These are phyloP conservation scores for Coix lacrymajobi DNA, from an alignment of 176 grass and related monocot genomes.

Conservation along the genomic window DNA sequence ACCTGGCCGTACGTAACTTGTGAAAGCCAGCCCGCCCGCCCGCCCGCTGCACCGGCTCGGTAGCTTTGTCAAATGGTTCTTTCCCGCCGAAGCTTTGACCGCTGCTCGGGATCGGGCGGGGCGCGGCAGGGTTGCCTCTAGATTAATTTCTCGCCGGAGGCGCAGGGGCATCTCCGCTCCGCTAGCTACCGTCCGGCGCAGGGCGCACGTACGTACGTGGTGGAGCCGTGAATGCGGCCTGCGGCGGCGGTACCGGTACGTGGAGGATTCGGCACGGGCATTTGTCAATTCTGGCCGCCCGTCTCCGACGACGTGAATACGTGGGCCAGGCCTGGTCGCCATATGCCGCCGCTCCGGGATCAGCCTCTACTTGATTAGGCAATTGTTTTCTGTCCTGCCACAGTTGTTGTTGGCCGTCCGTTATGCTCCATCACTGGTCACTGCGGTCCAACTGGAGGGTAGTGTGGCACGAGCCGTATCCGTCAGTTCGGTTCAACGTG, in stretches of 20 bases:
- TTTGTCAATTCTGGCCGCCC: background rate
- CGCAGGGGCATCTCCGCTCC: background rate
- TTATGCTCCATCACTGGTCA: background rate
- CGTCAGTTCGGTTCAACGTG: background rate
- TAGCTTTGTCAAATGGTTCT: background rate
- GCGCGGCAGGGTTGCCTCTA: background rate
- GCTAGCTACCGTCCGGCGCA: background rate
- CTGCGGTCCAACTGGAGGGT: background rate
- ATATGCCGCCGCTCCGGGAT: too few species aligned
- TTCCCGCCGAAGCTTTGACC: background rate
- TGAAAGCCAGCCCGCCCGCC: background rate
- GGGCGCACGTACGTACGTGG: too few species aligned
- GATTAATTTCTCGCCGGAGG: background rate
- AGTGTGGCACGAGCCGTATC: background rate
- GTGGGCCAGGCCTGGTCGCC: background rate
- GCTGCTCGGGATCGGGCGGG: background rate
- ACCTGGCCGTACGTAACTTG: background rate
- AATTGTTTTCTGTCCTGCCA: background rate
- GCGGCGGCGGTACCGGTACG: too few species aligned
- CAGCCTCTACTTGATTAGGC: background rate
- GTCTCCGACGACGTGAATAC: conserved; percentile 16
- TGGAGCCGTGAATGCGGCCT: background rate
- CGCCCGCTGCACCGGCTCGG: background rate
- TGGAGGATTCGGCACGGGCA: background rate
- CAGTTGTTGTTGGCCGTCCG: background rate